Conservation (phyloP, 78 protist genomes). For the Cavenderia fasciculata region DNA sequence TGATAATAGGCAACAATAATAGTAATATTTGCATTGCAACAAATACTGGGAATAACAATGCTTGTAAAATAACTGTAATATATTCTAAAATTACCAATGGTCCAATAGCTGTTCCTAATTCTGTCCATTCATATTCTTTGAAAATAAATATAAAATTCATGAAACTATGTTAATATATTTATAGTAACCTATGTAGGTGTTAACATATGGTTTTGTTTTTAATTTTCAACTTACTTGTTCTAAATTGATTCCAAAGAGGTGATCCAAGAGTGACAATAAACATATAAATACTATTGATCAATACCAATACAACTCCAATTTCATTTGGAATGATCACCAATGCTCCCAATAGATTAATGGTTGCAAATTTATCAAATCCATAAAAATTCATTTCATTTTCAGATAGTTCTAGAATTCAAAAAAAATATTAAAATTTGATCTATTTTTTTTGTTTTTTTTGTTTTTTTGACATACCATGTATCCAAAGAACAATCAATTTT, state of each 20-base stretch:
- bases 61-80: slow-evolving; percentile 31
- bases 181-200: no score
- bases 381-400: neutral
- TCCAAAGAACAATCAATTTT: slow-evolving; percentile 1
- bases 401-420: neutral
- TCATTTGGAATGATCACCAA: slow-evolving; percentile 31
- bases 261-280: slow-evolving; percentile 58
- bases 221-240: neutral
- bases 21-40: slow-evolving; percentile 26
- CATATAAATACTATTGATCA: slow-evolving; percentile 29
- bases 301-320: neutral
- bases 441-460: neutral
- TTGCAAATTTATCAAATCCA: slow-evolving; percentile 43
- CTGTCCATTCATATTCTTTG: slow-evolving; percentile 17
- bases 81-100: slow-evolving; percentile 34
- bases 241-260: slow-evolving; percentile 40
- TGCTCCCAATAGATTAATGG: slow-evolving; percentile 19
- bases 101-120: slow-evolving; percentile 57
- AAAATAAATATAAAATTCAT: no score
- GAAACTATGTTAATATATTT: no score
- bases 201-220: neutral
- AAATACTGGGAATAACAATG: slow-evolving; percentile 56
- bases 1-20: slow-evolving; percentile 5
- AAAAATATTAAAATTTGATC: neutral
- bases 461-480: slow-evolving; percentile 7